Base-by-base conservation (phyloP, 2,329 filamentous ascomycete species). In the Westerdykella sp. region DNA sequence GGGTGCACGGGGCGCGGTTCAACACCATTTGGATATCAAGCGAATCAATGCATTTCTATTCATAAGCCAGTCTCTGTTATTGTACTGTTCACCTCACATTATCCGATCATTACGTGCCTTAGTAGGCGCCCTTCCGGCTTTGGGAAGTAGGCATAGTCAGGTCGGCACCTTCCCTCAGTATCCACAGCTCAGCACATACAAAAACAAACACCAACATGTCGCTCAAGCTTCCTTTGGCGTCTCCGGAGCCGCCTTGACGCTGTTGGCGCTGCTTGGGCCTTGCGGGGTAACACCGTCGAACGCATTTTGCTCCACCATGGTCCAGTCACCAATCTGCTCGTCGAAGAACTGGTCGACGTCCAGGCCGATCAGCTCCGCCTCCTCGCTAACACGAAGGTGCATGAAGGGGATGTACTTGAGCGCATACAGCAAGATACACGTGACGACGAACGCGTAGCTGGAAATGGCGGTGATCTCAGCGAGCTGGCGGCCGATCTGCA, bases 311-410 rank as follows among this genome's bases (percentile, higher is more conserved):
- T 64, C 54, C 44, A 61, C 48, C 39, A 73, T 60, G 25, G 58
- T 69, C 68, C 73, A 75, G 45, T 76, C 73, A 12, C 73, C 73
- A 56, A 80, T 77, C 61, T 76, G 71, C 64, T 79, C 76, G 37
- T 78, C 75, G 34, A 73, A 68, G 60, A 80, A 79, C 55, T 78
- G 74, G 32, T 78, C 72, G 5, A 72, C 51, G 50, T 79, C 77
- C 22, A 79, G 56, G 14, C 77, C 77, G 41, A 73, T 67, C 65
- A 76, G 74, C 60, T 79, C 76, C 3, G 66, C 72, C 55, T 79
- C 75, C 46, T 78, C 75, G 45, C 66, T 70, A 40, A 79, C 75
- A 35, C 77, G 69, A 41, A 80, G 62, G 25, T 75, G 70, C 67
- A 79, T 69, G 34, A 72, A 71, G 0, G 77, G 77, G 28, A 77